Conservation (phyloP, 2,329 filamentous ascomycete genomes). For the Aspergillus versicolor region DNA sequence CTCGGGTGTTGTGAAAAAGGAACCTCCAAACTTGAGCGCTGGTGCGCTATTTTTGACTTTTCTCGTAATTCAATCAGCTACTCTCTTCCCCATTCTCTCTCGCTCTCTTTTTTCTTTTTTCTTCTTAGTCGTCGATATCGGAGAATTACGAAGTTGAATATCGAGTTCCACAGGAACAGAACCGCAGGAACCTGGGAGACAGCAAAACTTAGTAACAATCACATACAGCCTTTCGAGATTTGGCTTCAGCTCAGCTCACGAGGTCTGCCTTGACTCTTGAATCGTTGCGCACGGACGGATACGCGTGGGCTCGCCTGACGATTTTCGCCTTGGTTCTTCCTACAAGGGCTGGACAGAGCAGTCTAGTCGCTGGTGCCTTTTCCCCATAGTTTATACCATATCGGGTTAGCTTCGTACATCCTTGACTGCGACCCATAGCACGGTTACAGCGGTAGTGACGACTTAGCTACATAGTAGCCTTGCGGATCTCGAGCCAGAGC, state of each 20-base stretch:
- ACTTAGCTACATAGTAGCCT: slow-evolving; percentile 16
- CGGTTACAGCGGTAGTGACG: slow-evolving; percentile 18
- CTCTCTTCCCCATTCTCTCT: slow-evolving; percentile 4
- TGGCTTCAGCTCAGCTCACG: slow-evolving; percentile 26
- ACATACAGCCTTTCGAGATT: slow-evolving; percentile 11
- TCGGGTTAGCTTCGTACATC: slow-evolving; percentile 15
- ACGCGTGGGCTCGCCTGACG: slow-evolving; percentile 23
- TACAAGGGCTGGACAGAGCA: slow-evolving; percentile 10
- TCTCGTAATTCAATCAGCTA: slow-evolving; percentile 13
- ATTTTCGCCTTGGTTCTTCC: slow-evolving; percentile 14
- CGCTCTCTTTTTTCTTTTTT: not conserved
- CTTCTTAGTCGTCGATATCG: slow-evolving; percentile 10
- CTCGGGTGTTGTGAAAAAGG: slow-evolving; percentile 11
- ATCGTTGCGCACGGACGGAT: slow-evolving; percentile 24
- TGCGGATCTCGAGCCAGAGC: slow-evolving; percentile 19
- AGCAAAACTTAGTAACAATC: slow-evolving; percentile 13
- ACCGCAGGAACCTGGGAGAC: slow-evolving; percentile 26
- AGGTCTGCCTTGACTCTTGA: slow-evolving; percentile 16
- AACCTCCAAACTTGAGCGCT: slow-evolving; percentile 7
- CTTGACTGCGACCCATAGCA: slow-evolving; percentile 12
- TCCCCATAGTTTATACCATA: slow-evolving; percentile 13
- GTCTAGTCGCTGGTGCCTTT: slow-evolving; percentile 11
- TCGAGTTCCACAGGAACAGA: slow-evolving; percentile 23
- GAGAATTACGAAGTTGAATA: slow-evolving; percentile 14
- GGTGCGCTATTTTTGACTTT: slow-evolving; percentile 18